Conservation (phyloP, 2,329 filamentous ascomycete species). For the Ambrosiella cleistominuta region DNA sequence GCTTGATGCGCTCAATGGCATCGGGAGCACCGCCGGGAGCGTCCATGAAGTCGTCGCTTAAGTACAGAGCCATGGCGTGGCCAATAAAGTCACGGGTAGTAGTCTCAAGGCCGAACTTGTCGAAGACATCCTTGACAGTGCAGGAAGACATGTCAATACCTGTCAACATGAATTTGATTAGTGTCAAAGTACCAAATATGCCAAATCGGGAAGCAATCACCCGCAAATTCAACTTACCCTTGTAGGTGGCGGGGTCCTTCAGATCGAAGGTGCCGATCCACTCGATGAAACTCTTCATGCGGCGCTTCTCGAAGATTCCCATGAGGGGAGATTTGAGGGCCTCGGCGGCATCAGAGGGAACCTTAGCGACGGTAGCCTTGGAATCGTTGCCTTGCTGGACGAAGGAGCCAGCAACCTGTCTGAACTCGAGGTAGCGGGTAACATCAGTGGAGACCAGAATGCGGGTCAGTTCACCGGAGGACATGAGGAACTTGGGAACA, state of each 20-base stretch:
- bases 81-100: conserved; percentile 90
- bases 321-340: conserved; percentile 84
- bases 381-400: conserved; percentile 73
- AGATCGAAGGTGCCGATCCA: conserved; percentile 79
- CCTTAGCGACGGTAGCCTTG: conserved; percentile 89
- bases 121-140: conserved; percentile 97
- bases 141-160: conserved; percentile 62
- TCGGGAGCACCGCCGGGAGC: conserved; percentile 58
- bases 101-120: conserved; percentile 87
- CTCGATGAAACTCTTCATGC: conserved; percentile 91
- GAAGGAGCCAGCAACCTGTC: conserved; percentile 87
- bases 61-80: conserved; percentile 94
- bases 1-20: conserved; percentile 74
- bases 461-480: conserved; percentile 94
- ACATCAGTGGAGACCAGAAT: conserved; percentile 94
- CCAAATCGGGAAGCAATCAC: not conserved
- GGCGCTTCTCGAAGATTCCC: conserved; percentile 93
- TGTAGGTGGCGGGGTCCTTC: conserved; percentile 71
- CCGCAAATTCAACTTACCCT: conserved; percentile 41
- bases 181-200: not conserved
- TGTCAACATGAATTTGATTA: conserved; percentile 19
- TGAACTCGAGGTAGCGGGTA: conserved; percentile 78
- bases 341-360: conserved; percentile 81
- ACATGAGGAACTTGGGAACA: conserved; percentile 96
- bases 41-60: conserved; percentile 69